A percentile compares a stretch with the other conserved stretches of the same genome.
Evolutionary conservation across 2,329 filamentous ascomycete species (phyloP).

Genomic region (Cladosporium halotolerans): DNA sequence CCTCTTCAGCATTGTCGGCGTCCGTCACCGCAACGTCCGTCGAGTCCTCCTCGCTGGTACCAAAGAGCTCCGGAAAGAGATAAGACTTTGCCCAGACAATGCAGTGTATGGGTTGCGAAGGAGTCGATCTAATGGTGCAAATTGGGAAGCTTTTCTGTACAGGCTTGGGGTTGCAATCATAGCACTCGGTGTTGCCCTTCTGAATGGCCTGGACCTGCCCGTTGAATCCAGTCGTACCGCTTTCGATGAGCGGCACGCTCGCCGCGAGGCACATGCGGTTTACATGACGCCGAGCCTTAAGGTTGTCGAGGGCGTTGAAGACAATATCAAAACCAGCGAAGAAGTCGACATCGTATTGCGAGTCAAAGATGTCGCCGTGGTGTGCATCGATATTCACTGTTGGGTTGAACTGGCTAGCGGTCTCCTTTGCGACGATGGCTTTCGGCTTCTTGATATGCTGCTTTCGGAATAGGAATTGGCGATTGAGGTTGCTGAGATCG

Average conservation of each 20-base stretch:
- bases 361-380: constrained; percentile 91
- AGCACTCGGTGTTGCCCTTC: constrained; percentile 80
- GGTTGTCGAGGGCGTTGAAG: constrained; percentile 95
- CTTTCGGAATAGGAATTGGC: constrained; percentile 92
- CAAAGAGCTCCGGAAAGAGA: constrained; percentile 89
- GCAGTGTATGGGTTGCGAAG: constrained; percentile 93
- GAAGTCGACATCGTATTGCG: constrained; percentile 79
- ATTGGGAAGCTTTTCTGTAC: constrained; percentile 90
- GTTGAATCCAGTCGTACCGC: constrained; percentile 95
- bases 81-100: constrained; percentile 99
- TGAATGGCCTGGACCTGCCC: constrained; percentile 96
- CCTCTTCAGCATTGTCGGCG: constrained; percentile 82
- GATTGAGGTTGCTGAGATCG: constrained; percentile 93
- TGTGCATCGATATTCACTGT: constrained; percentile 79
- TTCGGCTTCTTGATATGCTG: constrained; percentile 99
- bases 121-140: constrained; percentile 94
- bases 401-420: constrained; percentile 84
- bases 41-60: constrained; percentile 78
- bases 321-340: constrained; percentile 77
- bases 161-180: constrained; percentile 88
- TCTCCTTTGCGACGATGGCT: constrained; percentile 87
- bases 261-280: constrained; percentile 96
- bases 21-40: constrained; percentile 72
- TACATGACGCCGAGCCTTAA: constrained; percentile 88
- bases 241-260: constrained; percentile 85